These are phyloP conservation scores for Climacium dendroides DNA, from an alignment of 225 moss, liverwort and hornwort species.

Conservation along the genomic window DNA sequence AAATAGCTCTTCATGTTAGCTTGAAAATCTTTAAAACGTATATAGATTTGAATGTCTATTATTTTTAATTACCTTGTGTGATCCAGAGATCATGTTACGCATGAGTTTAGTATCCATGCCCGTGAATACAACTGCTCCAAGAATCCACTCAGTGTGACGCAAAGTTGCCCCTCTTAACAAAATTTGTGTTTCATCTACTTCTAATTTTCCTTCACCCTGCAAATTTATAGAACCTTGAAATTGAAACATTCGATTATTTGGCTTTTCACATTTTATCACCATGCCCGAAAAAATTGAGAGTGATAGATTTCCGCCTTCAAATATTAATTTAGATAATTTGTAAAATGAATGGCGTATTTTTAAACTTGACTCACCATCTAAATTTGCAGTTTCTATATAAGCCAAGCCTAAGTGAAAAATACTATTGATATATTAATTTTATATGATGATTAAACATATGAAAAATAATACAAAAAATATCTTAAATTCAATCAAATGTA, in stretches of 20 bases:
- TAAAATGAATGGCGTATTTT: constrained; percentile 83
- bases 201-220: constrained; percentile 76
- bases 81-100: constrained; percentile 59
- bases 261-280: constrained; percentile 78
- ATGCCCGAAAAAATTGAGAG: constrained; percentile 67
- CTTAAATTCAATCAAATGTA: too few species aligned
- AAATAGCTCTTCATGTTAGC: background rate
- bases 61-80: constrained; percentile 35
- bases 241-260: constrained; percentile 71
- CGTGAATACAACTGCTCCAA: constrained; percentile 77
- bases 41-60: background rate
- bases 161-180: constrained; percentile 76
- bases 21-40: too few species aligned
- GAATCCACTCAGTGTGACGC: constrained; percentile 81
- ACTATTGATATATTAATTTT: background rate
- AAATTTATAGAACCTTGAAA: constrained; percentile 83
- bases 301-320: constrained; percentile 53
- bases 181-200: constrained; percentile 57
- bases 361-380: constrained; percentile 82
- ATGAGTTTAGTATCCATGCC: constrained; percentile 92
- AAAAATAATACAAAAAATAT: accelerated
- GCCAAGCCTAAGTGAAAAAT: constrained; percentile 36
- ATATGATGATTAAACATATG: accelerated
- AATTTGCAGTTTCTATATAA: constrained; percentile 79
- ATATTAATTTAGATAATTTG: constrained; percentile 32